Percentiles rank a stretch among this genome's conserved stretches.
Evolutionary conservation across 2,329 filamentous ascomycete genomes (phyloP).

Genomic region (Diaporthe australafricana): DNA sequence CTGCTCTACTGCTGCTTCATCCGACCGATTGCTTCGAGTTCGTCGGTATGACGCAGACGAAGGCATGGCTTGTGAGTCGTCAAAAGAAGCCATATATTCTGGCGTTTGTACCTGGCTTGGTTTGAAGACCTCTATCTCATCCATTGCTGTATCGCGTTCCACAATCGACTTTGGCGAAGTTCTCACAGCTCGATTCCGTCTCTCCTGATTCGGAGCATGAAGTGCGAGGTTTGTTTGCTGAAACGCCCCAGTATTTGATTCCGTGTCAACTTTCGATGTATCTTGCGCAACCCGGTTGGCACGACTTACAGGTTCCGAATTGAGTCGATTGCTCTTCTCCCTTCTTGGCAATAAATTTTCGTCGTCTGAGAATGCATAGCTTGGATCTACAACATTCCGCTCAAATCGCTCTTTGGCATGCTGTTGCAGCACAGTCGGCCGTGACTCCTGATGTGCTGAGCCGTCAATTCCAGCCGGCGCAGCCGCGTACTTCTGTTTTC

Average conservation of each 20-base stretch:
- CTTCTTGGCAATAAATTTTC: conserved; percentile 44
- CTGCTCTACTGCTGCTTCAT: background rate
- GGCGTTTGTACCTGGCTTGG: background rate
- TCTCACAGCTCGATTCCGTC: background rate
- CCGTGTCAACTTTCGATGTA: background rate
- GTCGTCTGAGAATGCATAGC: conserved; percentile 52
- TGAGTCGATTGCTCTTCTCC: background rate
- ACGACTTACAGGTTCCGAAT: background rate
- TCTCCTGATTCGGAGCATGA: background rate
- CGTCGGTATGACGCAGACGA: background rate
- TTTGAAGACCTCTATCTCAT: background rate
- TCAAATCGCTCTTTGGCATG: background rate
- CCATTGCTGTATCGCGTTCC: background rate
- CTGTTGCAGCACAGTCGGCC: background rate
- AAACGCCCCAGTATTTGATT: background rate
- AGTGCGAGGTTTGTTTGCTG: background rate
- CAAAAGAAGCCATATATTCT: background rate
- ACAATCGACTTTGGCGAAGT: background rate
- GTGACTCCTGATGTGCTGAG: background rate
- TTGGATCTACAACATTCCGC: conserved; percentile 41
- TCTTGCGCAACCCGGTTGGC: conserved; percentile 13
- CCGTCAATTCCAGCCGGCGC: background rate
- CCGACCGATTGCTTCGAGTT: background rate
- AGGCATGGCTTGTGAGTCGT: background rate
- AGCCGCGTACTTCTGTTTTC: background rate